Evolutionary conservation across 1,284 basidiomycete species (phyloP).

Genomic region (Pisolithus thermaeus): DNA sequence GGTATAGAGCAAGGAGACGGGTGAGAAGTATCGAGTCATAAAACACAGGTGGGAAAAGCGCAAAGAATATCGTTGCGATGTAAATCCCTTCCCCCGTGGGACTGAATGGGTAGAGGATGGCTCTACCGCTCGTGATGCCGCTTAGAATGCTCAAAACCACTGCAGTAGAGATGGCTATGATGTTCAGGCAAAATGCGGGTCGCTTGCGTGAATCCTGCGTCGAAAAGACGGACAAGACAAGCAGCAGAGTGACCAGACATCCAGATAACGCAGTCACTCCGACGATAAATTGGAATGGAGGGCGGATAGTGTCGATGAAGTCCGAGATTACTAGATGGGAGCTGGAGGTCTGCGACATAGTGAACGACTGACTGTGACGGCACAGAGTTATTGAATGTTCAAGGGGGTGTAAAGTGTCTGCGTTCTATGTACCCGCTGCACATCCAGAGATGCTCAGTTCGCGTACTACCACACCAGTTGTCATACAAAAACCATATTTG

Average conservation of each 20-base stretch:
- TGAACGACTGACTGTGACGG: background rate
- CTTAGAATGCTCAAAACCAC: slow-evolving; percentile 1
- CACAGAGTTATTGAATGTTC: background rate
- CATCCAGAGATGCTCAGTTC: too few species aligned
- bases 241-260: slow-evolving; percentile 1
- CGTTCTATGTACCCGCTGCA: too few species aligned
- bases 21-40: slow-evolving; percentile 3
- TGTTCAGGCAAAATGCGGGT: slow-evolving; percentile 2
- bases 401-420: too few species aligned
- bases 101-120: slow-evolving; percentile 1
- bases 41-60: background rate
- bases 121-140: background rate
- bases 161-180: background rate
- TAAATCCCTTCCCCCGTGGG: background rate
- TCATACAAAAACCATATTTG: too few species aligned
- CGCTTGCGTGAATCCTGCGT: background rate
- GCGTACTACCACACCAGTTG: too few species aligned
- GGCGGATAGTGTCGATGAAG: background rate
- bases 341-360: background rate
- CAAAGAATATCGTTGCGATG: slow-evolving; percentile 1
- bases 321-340: background rate
- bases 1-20: slow-evolving; percentile 2
- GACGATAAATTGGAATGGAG: slow-evolving; percentile 1
- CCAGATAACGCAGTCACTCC: background rate
- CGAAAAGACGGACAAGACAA: slow-evolving; percentile 3